Evolutionary conservation across 352 stramenopile species (phyloP).

Genomic region (Discostella stelligera): DNA sequence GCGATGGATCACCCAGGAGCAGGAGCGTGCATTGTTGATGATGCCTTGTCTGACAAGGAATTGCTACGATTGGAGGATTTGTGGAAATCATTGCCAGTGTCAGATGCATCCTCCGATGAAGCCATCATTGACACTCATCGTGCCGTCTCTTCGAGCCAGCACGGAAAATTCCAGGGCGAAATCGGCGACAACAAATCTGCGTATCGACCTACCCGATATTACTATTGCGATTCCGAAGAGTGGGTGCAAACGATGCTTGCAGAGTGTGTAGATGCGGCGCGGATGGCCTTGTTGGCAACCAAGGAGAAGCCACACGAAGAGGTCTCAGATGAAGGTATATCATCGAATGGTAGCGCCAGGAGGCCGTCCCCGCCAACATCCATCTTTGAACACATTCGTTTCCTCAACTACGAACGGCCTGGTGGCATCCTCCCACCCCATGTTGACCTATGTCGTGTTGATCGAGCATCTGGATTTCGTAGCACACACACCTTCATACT

Average conservation of each 20-base stretch:
- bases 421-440: constrained; percentile 62
- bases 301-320: not conserved
- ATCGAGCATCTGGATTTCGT: constrained; percentile 38
- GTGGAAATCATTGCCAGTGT: constrained; percentile 50
- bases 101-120: constrained; percentile 16
- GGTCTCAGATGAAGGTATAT: not conserved
- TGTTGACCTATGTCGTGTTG: constrained; percentile 64
- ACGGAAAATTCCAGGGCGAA: constrained; percentile 33
- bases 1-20: constrained; percentile 66
- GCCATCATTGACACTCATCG: constrained; percentile 6
- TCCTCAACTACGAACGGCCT: constrained; percentile 60
- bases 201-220: constrained; percentile 51
- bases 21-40: constrained; percentile 67
- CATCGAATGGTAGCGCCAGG: not conserved
- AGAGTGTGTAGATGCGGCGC: constrained; percentile 26
- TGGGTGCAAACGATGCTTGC: constrained; percentile 40
- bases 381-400: constrained; percentile 72
- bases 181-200: constrained; percentile 15
- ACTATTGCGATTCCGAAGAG: constrained; percentile 74
- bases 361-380: constrained; percentile 20
- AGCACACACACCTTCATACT: constrained; percentile 80
- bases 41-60: constrained; percentile 41
- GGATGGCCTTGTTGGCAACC: constrained; percentile 5
- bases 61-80: constrained; percentile 53
- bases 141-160: constrained; percentile 3